Evolutionary conservation across 805 yeast species (phyloP), one percentile per base, ranked within the genome.

Genomic region (Candida pini): DNA sequence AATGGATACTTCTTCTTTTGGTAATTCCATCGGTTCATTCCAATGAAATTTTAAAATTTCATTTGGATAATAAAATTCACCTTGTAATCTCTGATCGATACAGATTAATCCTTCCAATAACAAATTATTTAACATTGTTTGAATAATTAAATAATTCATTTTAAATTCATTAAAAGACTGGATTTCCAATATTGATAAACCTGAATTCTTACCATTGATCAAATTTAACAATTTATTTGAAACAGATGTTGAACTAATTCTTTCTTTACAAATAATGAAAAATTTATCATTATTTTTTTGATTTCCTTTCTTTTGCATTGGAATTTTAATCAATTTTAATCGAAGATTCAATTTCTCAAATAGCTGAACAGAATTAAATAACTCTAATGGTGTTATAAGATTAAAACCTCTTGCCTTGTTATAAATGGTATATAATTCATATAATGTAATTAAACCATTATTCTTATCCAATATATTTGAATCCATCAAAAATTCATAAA

Each of bases 301-400:
- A 29, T 58, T 62, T 22, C 52, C 51, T 3, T 47, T 43, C 16
- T 41, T 22, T 7, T 22, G 23, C 20, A 81, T 56, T 0, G 90
- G 87, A 12, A 90, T 60, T 6, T 72, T 45, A 2, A 56, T 33
- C 5, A 59, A 30, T 22, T 43, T 45, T 10, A 54, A 35, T 28
- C 47, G 47, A 19, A 56, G 34, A 4, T 41, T 65, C 28, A 88
- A 59, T 6, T 48, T 49, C 6, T 71, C 77, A 48, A 87, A 76
- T 10, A 66, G 53, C 18, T 64, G 66, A 35, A 86, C 69, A 0
- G 95, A 78, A 30, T 71, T 72, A 33, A 59, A 66, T 33, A 90
- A 62, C 44, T 86, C 94, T 17, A 57, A 58, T 1, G 96, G 85
- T 1, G 85, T 69, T 1, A 89, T 70, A 26, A 87, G 64, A 31